Percentiles rank a stretch among this genome's conserved stretches.
phyloP scores from a whole-genome alignment of 768 basidiomycete species.

The Arthromyces matolae region DNA sequence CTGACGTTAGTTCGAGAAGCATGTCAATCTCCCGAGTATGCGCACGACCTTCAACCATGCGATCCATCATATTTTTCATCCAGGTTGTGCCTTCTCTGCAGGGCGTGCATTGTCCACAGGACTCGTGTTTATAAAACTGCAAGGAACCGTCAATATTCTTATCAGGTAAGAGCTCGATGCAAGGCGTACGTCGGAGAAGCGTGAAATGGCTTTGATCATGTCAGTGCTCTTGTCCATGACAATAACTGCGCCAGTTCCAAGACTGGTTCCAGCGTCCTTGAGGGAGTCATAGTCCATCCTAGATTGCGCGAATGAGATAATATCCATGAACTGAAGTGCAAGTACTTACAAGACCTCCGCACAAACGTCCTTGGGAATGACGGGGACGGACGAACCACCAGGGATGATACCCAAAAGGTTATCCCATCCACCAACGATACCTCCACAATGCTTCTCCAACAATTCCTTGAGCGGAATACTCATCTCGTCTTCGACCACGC shows the following conservation, averaged over 20 bases:
- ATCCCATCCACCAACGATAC: constrained; percentile 92
- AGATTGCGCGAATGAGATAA: constrained; percentile 6
- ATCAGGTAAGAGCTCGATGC: neutral
- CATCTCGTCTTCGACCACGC: constrained; percentile 99
- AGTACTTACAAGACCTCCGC: constrained; percentile 79
- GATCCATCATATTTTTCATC: constrained; percentile 99
- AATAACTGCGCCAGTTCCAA: constrained; percentile 97
- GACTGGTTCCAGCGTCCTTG: constrained; percentile 92
- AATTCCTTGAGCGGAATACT: constrained; percentile 92
- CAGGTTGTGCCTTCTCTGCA: constrained; percentile 95
- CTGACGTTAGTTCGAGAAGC: constrained; percentile 90
- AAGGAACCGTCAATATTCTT: neutral
- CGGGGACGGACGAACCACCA: constrained; percentile 91
- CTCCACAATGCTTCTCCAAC: constrained; percentile 95
- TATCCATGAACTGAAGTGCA: neutral
- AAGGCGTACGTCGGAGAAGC: constrained; percentile 69
- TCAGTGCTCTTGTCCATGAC: constrained; percentile 99
- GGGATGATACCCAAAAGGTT: constrained; percentile 96
- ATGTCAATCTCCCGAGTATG: constrained; percentile 96
- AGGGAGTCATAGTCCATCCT: constrained; percentile 99
- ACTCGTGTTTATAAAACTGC: constrained; percentile 97
- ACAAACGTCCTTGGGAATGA: constrained; percentile 80
- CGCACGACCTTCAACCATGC: constrained; percentile 88
- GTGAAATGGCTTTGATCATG: constrained; percentile 89
- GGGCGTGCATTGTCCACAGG: constrained; percentile 95